These are phyloP conservation scores for Populus simonii DNA, from an alignment of 345 rosid species.

Conservation along the genomic window DNA sequence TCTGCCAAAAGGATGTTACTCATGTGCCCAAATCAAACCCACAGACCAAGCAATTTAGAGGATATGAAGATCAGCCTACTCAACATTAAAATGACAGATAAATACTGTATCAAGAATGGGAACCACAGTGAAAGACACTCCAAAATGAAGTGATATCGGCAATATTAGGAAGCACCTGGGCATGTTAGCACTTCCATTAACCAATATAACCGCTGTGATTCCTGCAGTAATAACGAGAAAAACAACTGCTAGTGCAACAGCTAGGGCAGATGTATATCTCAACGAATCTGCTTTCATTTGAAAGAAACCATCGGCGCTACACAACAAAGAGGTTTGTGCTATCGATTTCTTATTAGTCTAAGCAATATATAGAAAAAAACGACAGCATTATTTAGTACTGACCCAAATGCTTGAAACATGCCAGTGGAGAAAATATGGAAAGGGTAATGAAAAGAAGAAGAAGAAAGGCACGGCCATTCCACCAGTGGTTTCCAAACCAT, in stretches of 20 bases:
- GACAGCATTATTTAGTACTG: constrained; percentile 3
- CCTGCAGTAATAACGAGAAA: constrained; percentile 21
- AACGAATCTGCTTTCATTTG: constrained; percentile 64
- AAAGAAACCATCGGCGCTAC: not conserved
- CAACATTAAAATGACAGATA: constrained; percentile 26
- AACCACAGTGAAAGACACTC: constrained; percentile 24
- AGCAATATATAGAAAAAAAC: not conserved
- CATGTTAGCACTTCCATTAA: constrained; percentile 9
- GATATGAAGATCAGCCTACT: not conserved
- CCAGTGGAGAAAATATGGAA: constrained; percentile 61
- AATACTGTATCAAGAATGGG: constrained; percentile 27
- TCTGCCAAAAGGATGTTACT: too few species aligned
- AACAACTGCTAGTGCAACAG: constrained; percentile 23
- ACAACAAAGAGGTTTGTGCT: not conserved
- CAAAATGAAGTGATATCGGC: constrained; percentile 16
- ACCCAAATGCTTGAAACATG: constrained; percentile 73
- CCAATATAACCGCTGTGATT: constrained; percentile 11
- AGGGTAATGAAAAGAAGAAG: constrained; percentile 60
- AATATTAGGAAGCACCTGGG: constrained; percentile 21
- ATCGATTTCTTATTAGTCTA: not conserved
- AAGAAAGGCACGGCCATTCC: constrained; percentile 59
- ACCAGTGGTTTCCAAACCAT: constrained; percentile 66
- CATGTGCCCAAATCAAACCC: not conserved
- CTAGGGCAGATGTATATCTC: constrained; percentile 65
- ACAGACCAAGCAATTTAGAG: not conserved